Base-by-base conservation (phyloP, 2,329 filamentous ascomycete species). In the Ciborinia camelliae region DNA sequence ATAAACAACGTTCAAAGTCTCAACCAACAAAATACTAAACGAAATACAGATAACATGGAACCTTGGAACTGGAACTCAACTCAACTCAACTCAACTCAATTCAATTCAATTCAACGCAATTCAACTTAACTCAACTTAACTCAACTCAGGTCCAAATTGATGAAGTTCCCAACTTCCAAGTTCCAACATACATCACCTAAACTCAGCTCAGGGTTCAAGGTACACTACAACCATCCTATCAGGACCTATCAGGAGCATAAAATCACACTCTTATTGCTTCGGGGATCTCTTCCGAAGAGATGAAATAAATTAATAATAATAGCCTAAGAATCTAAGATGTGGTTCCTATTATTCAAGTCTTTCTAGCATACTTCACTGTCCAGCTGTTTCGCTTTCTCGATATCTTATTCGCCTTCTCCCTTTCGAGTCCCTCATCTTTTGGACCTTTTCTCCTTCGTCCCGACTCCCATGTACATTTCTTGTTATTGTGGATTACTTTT, bases 221-320 rank as follows among this genome's bases (percentile, higher is more conserved):
- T 58, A 18, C n/a, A n/a, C 15, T 20, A 32, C 23, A 14, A 15
- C 12, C 20, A 47, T 23, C 35, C 28, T 20, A 26, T 28, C n/a
- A n/a, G n/a, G n/a, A n/a, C 41, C 54, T 26, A 58, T 58, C 28
- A 32, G 35, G 20, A 45, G 20, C 28, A 30, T 47, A 35, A 47
- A 47, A 14, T 23, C 10, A 57, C 28, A 57, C 32, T 57, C 28
- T 57, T 23, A 58, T 32, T 47, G 23, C 39, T 28, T 23, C 54
- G 41, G 39, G 54, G 54, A 47, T 35, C 54, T 58, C 54, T 45
- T 58, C 54, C 54, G 54, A 47, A 57, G 26, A 45, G 39, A 45
- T 45, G 39, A 47, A 47, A 26, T 23, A 35, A 35, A 58, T 45
- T 32, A 58, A 35, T 32, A 35, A 45, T n/a, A n/a, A n/a, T n/a